Percentiles rank a stretch among this genome's conserved stretches.
Evolutionary conservation across 805 yeast genomes (phyloP).

Genomic region (Lipomyces spencermartinsiae): DNA sequence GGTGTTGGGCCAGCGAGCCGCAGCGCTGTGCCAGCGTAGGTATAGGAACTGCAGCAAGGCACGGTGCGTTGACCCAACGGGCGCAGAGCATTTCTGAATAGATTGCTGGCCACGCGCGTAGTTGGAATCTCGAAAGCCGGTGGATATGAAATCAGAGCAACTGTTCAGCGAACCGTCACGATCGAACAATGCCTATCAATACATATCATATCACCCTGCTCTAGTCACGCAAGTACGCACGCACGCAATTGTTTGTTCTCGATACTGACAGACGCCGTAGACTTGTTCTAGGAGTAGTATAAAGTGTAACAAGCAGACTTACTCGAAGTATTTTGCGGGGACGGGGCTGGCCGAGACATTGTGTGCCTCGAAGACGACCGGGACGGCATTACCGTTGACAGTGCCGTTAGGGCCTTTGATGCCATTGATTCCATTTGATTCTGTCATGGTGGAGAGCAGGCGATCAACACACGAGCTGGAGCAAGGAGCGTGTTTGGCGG

Average conservation of each 20-base stretch:
- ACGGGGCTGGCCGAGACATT: slow-evolving; percentile 38
- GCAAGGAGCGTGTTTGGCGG: not conserved
- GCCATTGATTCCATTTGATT: not conserved
- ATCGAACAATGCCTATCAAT: no score
- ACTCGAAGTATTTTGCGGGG: slow-evolving; percentile 43
- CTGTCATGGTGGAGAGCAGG: not conserved
- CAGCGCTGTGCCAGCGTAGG: not conserved
- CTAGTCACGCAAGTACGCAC: not conserved
- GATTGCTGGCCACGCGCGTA: not conserved
- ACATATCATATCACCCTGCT: not conserved
- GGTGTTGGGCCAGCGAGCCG: not conserved
- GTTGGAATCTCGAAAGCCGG: not conserved
- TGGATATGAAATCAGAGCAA: not conserved
- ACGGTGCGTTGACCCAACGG: not conserved
- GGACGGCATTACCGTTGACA: slow-evolving; percentile 9
- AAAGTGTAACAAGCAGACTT: slow-evolving; percentile 13
- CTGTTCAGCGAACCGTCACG: not conserved
- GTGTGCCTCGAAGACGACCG: slow-evolving; percentile 42
- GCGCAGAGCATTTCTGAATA: not conserved
- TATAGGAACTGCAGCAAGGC: not conserved
- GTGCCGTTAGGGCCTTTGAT: not conserved
- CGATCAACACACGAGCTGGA: not conserved
- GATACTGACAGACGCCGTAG: slow-evolving; percentile 4
- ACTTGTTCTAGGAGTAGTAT: not conserved
- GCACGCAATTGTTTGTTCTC: not conserved